A percentile compares a stretch with the other conserved stretches of the same genome.
Evolutionary conservation across 495 filamentous ascomycete genomes (phyloP).

Genomic region (Chaetomium tenue): DNA sequence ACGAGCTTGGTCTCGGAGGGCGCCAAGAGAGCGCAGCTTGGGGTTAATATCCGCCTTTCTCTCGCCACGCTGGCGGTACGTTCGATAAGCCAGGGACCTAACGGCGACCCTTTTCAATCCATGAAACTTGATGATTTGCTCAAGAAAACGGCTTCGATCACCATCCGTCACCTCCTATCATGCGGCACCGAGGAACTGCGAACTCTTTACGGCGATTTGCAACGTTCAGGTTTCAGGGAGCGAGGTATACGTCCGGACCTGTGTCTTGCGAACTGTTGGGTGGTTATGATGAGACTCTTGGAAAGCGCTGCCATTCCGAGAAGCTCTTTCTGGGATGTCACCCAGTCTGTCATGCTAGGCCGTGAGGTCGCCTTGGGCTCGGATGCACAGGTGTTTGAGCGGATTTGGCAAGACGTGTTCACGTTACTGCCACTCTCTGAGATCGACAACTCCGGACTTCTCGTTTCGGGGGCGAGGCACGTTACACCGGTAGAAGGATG

Average conservation of each 20-base stretch:
- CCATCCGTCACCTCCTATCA: slow-evolving; percentile 44
- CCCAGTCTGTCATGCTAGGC: slow-evolving; percentile 48
- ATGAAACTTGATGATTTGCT: slow-evolving; percentile 46
- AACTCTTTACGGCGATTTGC: slow-evolving; percentile 62
- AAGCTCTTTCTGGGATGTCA: slow-evolving; percentile 57
- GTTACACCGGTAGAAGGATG: slow-evolving; percentile 63
- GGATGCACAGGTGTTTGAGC: slow-evolving; percentile 62
- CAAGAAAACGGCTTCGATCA: slow-evolving; percentile 38
- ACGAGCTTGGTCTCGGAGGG: slow-evolving; percentile 12
- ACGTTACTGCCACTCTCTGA: slow-evolving; percentile 72
- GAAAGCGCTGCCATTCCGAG: slow-evolving; percentile 46
- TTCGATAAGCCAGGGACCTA: slow-evolving; percentile 36
- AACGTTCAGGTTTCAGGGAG: slow-evolving; percentile 55
- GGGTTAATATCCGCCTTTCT: slow-evolving; percentile 23
- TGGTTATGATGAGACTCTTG: slow-evolving; percentile 62
- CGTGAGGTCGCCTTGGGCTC: slow-evolving; percentile 32
- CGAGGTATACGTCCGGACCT: slow-evolving; percentile 63
- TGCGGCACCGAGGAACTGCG: slow-evolving; percentile 54
- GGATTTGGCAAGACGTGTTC: slow-evolving; percentile 70
- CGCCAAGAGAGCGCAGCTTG: slow-evolving; percentile 20
- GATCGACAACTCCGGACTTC: slow-evolving; percentile 66
- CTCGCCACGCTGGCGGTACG: slow-evolving; percentile 27
- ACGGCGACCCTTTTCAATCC: slow-evolving; percentile 31
- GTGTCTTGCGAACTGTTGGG: slow-evolving; percentile 60
- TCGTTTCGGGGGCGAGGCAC: slow-evolving; percentile 57